Evolutionary conservation across 2,329 filamentous ascomycete species (phyloP).

Genomic region (Pseudocercospora crystallina): DNA sequence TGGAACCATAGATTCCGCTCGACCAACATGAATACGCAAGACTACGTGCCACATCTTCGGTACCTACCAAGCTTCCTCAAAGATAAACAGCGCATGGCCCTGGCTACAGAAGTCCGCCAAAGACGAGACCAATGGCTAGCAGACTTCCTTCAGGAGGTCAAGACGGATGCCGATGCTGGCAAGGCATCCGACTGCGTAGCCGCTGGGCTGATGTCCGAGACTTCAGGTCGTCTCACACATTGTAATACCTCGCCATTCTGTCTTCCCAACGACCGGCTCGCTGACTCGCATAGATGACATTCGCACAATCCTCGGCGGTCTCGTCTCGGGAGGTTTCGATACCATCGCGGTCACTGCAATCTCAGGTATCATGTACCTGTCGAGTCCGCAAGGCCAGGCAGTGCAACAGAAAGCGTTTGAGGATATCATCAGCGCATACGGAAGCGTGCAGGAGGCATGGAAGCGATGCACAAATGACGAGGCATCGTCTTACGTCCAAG

Average conservation of each 20-base stretch:
- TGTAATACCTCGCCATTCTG: background rate
- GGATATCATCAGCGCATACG: background rate
- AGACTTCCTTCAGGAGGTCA: conserved; percentile 1
- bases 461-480: background rate
- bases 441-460: background rate
- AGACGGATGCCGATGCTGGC: background rate
- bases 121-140: conserved; percentile 1
- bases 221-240: background rate
- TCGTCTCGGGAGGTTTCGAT: conserved; percentile 9
- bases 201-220: conserved; percentile 1
- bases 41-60: conserved; percentile 3
- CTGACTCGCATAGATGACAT: background rate
- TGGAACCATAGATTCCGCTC: background rate
- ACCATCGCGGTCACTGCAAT: conserved; percentile 4
- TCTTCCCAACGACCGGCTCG: no score
- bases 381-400: background rate
- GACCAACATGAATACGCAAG: conserved; percentile 4
- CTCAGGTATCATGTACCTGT: conserved; percentile 3
- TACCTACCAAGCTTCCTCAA: background rate
- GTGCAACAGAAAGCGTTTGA: conserved; percentile 2
- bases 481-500: background rate
- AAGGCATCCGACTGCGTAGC: conserved; percentile 2
- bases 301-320: conserved; percentile 1
- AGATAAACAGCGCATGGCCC: background rate
- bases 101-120: background rate